Percentiles rank a stretch among this genome's conserved stretches.
Conservation (phyloP, 306 rosid genomes). For the Arachis hypogaea region DNA sequence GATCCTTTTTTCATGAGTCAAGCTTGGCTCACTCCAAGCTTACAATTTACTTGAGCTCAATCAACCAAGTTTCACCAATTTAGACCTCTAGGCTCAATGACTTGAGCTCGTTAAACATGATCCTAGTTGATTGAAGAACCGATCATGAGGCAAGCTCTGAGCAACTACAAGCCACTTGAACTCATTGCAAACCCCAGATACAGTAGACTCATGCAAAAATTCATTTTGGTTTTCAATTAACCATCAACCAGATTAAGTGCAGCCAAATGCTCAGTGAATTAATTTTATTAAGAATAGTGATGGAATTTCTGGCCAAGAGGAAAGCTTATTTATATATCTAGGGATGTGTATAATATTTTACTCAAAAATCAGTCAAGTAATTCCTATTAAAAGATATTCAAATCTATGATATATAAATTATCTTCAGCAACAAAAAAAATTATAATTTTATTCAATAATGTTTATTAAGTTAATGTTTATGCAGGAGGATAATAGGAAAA, state of each 20-base stretch:
- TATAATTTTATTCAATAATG: conserved; percentile 1
- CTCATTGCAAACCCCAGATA: no score
- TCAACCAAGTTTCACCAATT: not conserved
- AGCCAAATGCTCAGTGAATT: no score
- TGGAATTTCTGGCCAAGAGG: not conserved
- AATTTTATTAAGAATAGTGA: no score
- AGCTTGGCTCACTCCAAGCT: not conserved
- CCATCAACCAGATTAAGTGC: no score
- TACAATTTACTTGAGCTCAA: not conserved
- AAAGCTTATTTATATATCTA: not conserved
- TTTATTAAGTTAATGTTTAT: no score
- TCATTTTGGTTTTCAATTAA: no score
- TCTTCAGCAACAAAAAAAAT: not conserved
- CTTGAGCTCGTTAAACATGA: not conserved
- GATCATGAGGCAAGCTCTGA: no score
- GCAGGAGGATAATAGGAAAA: not conserved
- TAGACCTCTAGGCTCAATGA: not conserved
- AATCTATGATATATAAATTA: not conserved
- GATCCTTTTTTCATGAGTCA: not conserved
- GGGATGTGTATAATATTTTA: not conserved
- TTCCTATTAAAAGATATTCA: conserved; percentile 2
- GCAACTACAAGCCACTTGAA: no score
- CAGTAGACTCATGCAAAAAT: no score
- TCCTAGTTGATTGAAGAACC: no score
- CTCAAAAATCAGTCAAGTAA: not conserved